These are phyloP conservation scores for Bretschneidera sinensis DNA, from an alignment of 345 rosid species.

Conservation along the genomic window DNA sequence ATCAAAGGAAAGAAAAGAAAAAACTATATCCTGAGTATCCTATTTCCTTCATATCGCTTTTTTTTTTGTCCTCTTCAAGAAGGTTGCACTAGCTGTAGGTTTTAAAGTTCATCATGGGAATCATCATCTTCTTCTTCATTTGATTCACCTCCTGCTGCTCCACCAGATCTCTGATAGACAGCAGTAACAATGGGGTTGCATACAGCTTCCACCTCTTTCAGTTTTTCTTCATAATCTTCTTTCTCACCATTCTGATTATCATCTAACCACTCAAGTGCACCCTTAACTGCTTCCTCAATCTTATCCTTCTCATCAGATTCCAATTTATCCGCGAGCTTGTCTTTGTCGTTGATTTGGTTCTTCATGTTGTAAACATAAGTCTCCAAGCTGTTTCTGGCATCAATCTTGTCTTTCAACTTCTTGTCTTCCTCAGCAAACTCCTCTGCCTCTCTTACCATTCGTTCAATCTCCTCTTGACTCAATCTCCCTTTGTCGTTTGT, in stretches of 20 bases:
- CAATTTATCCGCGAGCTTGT: conserved; percentile 42
- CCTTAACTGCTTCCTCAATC: conserved; percentile 36
- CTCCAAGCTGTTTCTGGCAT: conserved; percentile 52
- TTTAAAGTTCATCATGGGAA: conserved; percentile 40
- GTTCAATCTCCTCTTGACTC: conserved; percentile 28
- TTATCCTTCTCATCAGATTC: conserved; percentile 43
- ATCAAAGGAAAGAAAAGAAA: too few relatives aligned
- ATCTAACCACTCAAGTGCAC: conserved; percentile 54
- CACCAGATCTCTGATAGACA: conserved; percentile 42
- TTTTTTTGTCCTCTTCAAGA: too few relatives aligned
- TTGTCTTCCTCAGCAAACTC: conserved; percentile 33
- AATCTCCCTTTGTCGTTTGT: conserved; percentile 27
- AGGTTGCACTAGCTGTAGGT: too few relatives aligned
- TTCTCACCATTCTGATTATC: conserved; percentile 47
- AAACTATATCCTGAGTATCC: too few relatives aligned
- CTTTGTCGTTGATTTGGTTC: conserved; percentile 31
- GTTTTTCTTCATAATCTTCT: too few relatives aligned
- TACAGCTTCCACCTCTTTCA: conserved; percentile 49
- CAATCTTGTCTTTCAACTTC: conserved; percentile 39
- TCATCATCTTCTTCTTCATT: conserved; percentile 31
- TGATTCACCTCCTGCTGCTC: conserved; percentile 22
- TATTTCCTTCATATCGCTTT: too few relatives aligned
- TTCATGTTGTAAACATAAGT: conserved; percentile 47
- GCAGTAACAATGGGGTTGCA: conserved; percentile 47
- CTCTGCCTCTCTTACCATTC: conserved; percentile 32